Percentiles rank a stretch among this genome's conserved stretches.
Evolutionary conservation across 441 rosid genomes (phyloP).

Genomic region (Brassica hybrid): DNA sequence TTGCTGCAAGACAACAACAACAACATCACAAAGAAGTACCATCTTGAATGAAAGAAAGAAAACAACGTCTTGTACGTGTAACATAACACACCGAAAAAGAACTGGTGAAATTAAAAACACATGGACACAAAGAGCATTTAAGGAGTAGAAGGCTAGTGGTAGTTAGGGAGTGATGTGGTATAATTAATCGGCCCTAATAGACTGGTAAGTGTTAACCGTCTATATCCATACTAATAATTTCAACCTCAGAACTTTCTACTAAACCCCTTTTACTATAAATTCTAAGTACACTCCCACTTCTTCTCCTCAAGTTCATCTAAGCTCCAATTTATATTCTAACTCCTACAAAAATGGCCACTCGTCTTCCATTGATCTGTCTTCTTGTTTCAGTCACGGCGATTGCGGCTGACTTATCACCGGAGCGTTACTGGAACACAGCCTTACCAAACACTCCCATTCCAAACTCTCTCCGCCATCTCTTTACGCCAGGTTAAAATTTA

Average conservation of each 20-base stretch:
- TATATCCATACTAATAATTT: conserved; percentile 15
- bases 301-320: conserved; percentile 33
- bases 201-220: conserved; percentile 40
- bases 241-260: conserved; percentile 34
- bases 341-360: conserved; percentile 13
- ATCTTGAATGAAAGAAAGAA: neutral
- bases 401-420: too few species aligned
- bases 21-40: too few species aligned
- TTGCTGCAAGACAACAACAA: too few species aligned
- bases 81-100: conserved; percentile 2
- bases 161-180: conserved; percentile 36
- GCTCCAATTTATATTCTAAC: neutral
- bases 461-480: too few species aligned
- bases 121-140: conserved; percentile 39
- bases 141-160: conserved; percentile 37
- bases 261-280: conserved; percentile 34
- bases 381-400: too few species aligned
- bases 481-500: conserved; percentile 50
- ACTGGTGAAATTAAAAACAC: conserved; percentile 18
- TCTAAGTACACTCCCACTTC: conserved; percentile 25
- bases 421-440: too few species aligned
- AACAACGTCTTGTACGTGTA: too few species aligned
- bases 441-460: too few species aligned
- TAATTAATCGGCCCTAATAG: conserved; percentile 36
- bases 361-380: too few species aligned